These are phyloP conservation scores for Cyclotella sp. DNA, from an alignment of 108 stramenopile species.

Conservation along the genomic window DNA sequence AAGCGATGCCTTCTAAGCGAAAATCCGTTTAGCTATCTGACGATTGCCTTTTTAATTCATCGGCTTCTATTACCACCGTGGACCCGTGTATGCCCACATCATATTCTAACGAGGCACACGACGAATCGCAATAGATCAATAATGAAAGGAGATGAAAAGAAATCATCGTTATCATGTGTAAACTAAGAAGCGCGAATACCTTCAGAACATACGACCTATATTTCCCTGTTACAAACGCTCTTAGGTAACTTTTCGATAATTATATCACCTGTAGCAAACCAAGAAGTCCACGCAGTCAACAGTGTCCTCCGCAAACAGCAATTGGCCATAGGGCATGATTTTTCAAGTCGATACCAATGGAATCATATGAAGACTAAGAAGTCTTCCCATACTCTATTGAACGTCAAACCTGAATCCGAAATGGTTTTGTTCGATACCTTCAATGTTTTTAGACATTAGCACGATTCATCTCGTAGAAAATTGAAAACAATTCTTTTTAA, in stretches of 20 bases:
- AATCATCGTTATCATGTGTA: no score
- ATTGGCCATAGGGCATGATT: background rate
- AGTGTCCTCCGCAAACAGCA: background rate
- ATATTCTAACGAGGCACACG: no score
- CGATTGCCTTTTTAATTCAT: background rate
- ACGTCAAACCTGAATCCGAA: background rate
- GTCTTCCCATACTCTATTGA: background rate
- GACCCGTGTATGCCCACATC: no score
- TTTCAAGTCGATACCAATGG: background rate
- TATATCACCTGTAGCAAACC: slow-evolving; percentile 11
- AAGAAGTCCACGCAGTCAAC: slow-evolving; percentile 1
- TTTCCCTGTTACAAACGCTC: no score
- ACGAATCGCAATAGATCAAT: no score
- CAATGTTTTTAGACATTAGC: background rate
- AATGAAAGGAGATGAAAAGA: no score
- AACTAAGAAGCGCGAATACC: no score
- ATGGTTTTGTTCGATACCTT: slow-evolving; percentile 2
- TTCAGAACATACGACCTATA: no score
- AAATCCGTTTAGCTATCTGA: background rate
- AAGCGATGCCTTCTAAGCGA: background rate
- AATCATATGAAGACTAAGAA: background rate
- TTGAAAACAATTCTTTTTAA: background rate
- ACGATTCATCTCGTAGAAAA: background rate
- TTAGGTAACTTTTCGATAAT: slow-evolving; percentile 4
- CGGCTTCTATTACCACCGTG: background rate